Percentiles rank a stretch among this genome's conserved stretches.
Evolutionary conservation across 345 rosid genomes (phyloP).

Genomic region (Populus davidiana): DNA sequence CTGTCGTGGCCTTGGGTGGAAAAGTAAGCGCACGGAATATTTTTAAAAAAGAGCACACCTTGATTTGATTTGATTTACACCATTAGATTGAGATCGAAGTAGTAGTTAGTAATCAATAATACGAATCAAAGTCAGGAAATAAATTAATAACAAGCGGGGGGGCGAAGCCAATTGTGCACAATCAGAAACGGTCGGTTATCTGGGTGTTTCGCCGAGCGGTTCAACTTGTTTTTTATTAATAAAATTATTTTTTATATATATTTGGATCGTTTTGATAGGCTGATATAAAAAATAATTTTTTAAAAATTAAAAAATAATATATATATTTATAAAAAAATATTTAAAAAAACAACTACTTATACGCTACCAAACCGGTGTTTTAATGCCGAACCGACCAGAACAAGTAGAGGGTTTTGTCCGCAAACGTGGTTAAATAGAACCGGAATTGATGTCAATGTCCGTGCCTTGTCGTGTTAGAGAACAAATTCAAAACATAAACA

Average conservation of each 20-base stretch:
- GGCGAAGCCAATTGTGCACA: neutral
- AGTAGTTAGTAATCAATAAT: neutral
- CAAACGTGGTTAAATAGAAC: slow-evolving; percentile 16
- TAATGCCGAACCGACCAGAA: slow-evolving; percentile 2
- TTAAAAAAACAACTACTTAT: no score
- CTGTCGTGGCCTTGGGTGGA: neutral
- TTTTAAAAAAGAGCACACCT: no score
- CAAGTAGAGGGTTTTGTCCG: slow-evolving; percentile 30
- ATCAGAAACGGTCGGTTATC: no score
- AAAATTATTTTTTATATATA: no score
- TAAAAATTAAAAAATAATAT: no score
- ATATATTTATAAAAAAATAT: no score
- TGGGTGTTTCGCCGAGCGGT: no score
- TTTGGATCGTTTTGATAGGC: accelerated
- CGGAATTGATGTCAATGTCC: slow-evolving; percentile 21
- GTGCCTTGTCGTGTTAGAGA: slow-evolving; percentile 33
- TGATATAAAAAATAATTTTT: no score
- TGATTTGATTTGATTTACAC: neutral
- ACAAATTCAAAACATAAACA: slow-evolving; percentile 34
- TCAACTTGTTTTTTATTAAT: no score
- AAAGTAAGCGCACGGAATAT: neutral
- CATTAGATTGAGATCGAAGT: neutral
- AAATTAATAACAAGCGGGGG: neutral
- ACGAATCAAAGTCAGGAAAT: neutral
- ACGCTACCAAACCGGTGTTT: accelerated